Percentiles rank a stretch among this genome's conserved stretches.
phyloP scores from a whole-genome alignment of 768 basidiomycete genomes.

The Crucibulum laeve region DNA sequence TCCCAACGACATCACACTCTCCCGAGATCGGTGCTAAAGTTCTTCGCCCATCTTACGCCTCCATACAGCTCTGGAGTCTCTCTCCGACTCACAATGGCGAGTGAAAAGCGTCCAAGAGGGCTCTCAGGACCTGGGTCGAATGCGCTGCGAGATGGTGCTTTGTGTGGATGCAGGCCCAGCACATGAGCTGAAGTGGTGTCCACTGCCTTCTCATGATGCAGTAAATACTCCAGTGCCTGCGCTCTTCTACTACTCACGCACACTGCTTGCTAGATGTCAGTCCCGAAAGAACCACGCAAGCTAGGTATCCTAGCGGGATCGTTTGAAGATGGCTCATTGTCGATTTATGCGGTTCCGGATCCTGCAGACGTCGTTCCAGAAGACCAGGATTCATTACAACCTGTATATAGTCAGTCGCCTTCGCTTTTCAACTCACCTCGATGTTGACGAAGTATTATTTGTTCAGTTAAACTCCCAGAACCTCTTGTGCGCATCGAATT shows the following conservation, averaged over 20 bases:
- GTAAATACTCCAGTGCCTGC: conserved; percentile 23
- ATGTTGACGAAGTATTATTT: background rate
- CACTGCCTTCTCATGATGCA: conserved; percentile 73
- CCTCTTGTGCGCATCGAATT: conserved; percentile 72
- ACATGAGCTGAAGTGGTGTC: conserved; percentile 89
- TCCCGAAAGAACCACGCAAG: conserved; percentile 37
- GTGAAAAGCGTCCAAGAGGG: conserved; percentile 3
- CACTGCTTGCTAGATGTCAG: conserved; percentile 6
- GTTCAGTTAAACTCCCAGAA: conserved; percentile 50
- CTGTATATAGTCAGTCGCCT: conserved; percentile 49
- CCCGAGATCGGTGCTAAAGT: conserved; percentile 64
- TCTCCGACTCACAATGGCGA: conserved; percentile 18
- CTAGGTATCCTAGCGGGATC: conserved; percentile 82
- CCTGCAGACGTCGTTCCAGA: conserved; percentile 46
- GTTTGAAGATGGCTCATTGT: conserved; percentile 84
- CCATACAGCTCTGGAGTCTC: conserved; percentile 94
- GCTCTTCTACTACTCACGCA: background rate
- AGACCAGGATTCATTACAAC: conserved; percentile 22
- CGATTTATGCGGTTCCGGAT: conserved; percentile 75
- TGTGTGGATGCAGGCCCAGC: conserved; percentile 81
- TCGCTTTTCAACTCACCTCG: background rate
- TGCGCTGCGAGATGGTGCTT: conserved; percentile 81
- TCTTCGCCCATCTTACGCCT: conserved; percentile 51
- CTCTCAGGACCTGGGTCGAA: conserved; percentile 33
- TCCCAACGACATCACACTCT: conserved; percentile 59